Conservation (phyloP, 768 basidiomycete genomes). For the Leccinum truebloodii region DNA sequence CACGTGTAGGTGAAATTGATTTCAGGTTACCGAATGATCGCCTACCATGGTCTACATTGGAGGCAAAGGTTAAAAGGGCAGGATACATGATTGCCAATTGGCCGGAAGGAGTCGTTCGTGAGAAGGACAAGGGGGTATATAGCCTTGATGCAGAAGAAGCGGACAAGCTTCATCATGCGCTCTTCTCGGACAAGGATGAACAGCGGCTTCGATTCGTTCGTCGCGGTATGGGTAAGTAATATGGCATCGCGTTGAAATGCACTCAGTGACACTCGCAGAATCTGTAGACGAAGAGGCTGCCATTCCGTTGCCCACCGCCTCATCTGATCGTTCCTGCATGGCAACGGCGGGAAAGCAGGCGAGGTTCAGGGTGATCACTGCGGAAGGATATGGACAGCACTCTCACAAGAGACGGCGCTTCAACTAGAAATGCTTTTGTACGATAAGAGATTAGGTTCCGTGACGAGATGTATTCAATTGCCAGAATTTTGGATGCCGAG, state of each 20-base stretch:
- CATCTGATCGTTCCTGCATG: not conserved
- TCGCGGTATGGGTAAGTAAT: not conserved
- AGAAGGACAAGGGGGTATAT: not conserved
- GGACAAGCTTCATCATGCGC: not conserved
- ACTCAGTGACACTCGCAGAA: not conserved
- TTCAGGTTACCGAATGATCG: not conserved
- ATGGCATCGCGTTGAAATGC: not conserved
- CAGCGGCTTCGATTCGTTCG: not conserved
- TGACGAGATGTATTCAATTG: too few relatives aligned
- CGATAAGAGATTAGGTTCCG: too few relatives aligned
- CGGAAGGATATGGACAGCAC: not conserved
- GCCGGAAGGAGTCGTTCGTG: not conserved
- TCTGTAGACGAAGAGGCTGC: not conserved
- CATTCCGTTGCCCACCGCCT: too few relatives aligned
- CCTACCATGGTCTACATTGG: not conserved
- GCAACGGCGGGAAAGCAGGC: not conserved
- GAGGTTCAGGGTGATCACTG: constrained; percentile 6
- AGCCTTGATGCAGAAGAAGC: not conserved
- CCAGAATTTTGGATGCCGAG: too few relatives aligned
- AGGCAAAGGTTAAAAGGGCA: not conserved
- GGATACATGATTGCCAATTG: not conserved
- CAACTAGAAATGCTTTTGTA: too few relatives aligned
- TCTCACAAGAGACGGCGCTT: not conserved
- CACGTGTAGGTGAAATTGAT: not conserved
- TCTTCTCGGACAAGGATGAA: not conserved